These are phyloP conservation scores for Blumeria graminis DNA, from an alignment of 2,329 filamentous ascomycete species.

Conservation along the genomic window DNA sequence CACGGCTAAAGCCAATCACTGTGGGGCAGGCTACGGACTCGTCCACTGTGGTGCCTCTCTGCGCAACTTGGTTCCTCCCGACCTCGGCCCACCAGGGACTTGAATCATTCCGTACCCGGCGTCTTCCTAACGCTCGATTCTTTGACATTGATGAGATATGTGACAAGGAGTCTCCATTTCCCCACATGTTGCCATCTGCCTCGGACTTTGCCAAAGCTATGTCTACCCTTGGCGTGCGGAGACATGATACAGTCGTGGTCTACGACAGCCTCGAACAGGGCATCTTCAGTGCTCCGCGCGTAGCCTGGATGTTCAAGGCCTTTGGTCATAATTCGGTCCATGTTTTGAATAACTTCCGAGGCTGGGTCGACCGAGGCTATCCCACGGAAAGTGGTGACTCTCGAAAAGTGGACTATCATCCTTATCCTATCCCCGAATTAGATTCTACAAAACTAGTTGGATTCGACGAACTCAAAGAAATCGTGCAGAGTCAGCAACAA, in stretches of 20 bases:
- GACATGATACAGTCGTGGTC: conserved; percentile 76
- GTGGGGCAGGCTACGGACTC: too few relatives aligned
- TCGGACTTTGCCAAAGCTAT: conserved; percentile 69
- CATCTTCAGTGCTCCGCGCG: conserved; percentile 80
- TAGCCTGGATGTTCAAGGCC: conserved; percentile 75
- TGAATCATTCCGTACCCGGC: conserved; percentile 55
- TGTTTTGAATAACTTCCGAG: conserved; percentile 80
- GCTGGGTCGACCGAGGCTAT: conserved; percentile 70
- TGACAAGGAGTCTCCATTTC: conserved; percentile 69
- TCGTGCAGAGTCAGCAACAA: conserved; percentile 54
- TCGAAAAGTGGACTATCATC: conserved; percentile 38
- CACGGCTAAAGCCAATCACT: too few relatives aligned
- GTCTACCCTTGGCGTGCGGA: conserved; percentile 65
- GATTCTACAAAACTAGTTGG: conserved; percentile 41
- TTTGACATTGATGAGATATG: conserved; percentile 89
- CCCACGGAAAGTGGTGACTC: conserved; percentile 62
- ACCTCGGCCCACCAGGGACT: conserved; percentile 70
- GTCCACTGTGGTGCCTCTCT: conserved; percentile 40
- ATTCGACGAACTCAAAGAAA: conserved; percentile 62
- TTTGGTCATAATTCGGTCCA: conserved; percentile 83
- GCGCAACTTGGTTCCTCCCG: conserved; percentile 87
- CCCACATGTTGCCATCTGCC: conserved; percentile 79
- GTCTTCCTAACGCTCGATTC: conserved; percentile 78
- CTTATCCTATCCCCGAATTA: conserved; percentile 36
- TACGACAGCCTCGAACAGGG: conserved; percentile 83